These are phyloP conservation scores for Fabrea salina DNA, from an alignment of 169 alveolate genomes.

Conservation along the genomic window DNA sequence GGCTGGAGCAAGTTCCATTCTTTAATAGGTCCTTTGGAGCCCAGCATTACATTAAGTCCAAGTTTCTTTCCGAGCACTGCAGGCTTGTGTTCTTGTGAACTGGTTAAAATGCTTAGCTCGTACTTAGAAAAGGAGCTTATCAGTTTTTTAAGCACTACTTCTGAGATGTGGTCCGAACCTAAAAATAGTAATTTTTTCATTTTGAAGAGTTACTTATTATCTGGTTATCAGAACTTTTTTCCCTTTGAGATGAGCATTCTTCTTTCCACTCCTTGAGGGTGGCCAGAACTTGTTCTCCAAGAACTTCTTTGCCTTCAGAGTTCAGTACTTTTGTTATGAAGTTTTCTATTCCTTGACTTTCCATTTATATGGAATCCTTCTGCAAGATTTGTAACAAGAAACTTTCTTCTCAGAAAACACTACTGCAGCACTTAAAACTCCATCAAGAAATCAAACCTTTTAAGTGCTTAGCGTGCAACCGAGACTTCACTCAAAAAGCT, in stretches of 20 bases:
- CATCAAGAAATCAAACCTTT: neutral
- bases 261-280: too few species aligned
- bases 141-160: neutral
- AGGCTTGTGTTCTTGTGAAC: neutral
- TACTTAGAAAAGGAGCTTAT: neutral
- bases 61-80: neutral
- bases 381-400: too few species aligned
- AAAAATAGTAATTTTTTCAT: conserved; percentile 14
- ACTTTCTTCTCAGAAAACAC: too few species aligned
- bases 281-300: too few species aligned
- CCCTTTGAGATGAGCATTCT: too few species aligned
- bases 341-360: too few species aligned
- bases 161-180: conserved; percentile 8
- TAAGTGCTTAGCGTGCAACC: neutral
- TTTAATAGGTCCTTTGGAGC: neutral
- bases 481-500: conserved; percentile 15
- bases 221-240: too few species aligned
- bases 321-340: too few species aligned
- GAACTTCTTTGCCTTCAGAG: too few species aligned
- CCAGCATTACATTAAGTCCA: neutral
- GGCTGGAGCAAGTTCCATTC: conserved; percentile 3
- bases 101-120: neutral
- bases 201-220: too few species aligned
- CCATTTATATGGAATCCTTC: too few species aligned
- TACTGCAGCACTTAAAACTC: neutral